Percentiles rank a stretch among this genome's conserved stretches.
These are phyloP conservation scores for Gonapodya sp. DNA, from an alignment of 192 early-diverging fungal genomes.

Conservation along the genomic window DNA sequence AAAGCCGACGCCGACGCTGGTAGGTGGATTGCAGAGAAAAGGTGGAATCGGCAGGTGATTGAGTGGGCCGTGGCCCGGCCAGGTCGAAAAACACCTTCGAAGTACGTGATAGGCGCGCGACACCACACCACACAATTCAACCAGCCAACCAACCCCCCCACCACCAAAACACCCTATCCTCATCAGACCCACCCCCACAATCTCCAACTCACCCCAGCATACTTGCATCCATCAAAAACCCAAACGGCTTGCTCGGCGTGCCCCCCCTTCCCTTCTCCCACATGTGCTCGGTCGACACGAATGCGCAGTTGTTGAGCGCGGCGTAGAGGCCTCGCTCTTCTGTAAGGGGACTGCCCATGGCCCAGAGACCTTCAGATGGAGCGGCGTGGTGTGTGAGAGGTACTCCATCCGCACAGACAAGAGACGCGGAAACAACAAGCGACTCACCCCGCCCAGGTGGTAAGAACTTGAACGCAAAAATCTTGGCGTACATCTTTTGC, in stretches of 20 bases:
- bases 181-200: not conserved
- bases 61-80: too few species aligned
- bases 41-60: too few species aligned
- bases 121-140: not conserved
- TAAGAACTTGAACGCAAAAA: conserved; percentile 39
- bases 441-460: not conserved
- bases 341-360: conserved; percentile 35
- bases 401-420: too few species aligned
- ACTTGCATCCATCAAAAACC: conserved; percentile 34
- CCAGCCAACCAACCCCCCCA: too few species aligned
- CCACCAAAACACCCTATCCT: not conserved
- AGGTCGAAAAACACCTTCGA: too few species aligned
- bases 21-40: not conserved
- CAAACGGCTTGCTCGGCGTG: conserved; percentile 25
- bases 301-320: conserved; percentile 39
- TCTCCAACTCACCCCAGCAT: conserved; percentile 26
- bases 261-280: conserved; percentile 21
- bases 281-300: conserved; percentile 36
- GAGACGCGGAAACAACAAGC: too few species aligned
- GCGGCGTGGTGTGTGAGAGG: conserved; percentile 26
- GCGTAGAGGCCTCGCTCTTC: conserved; percentile 32
- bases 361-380: conserved; percentile 27
- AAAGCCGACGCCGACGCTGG: conserved; percentile 38
- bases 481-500: conserved; percentile 36
- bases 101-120: too few species aligned